Evolutionary conservation across 768 basidiomycete species (phyloP).

Genomic region (Trametes punicea): DNA sequence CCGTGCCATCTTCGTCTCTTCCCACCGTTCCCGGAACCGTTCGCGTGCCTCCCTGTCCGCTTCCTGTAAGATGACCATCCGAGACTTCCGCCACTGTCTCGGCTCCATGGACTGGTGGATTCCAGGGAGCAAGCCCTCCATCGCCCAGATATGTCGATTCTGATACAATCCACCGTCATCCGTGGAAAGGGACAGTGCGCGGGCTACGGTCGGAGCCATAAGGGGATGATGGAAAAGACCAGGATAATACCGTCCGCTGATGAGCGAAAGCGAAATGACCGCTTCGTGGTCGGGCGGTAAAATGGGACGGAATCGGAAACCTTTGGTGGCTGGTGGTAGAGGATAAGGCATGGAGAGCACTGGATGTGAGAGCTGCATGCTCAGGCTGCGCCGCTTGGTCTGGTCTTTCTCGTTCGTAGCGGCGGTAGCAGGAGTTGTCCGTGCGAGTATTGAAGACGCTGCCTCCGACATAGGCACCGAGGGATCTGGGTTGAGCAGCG

Average conservation of each 20-base stretch:
- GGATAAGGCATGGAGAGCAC: constrained; percentile 33
- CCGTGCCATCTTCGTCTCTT: constrained; percentile 22
- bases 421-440: constrained; percentile 1
- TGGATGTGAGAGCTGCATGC: constrained; percentile 36
- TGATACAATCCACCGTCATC: constrained; percentile 35
- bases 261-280: constrained; percentile 62
- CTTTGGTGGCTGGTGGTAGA: constrained; percentile 62
- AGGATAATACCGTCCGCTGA: constrained; percentile 83
- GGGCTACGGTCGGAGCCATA: constrained; percentile 39
- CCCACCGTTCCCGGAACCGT: constrained; percentile 19
- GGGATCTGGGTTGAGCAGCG: constrained; percentile 32
- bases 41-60: constrained; percentile 43
- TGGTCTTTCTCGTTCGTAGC: background rate
- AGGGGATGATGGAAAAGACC: constrained; percentile 63
- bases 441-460: constrained; percentile 12
- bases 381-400: background rate
- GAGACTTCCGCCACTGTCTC: constrained; percentile 47
- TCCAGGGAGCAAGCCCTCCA: constrained; percentile 69
- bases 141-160: constrained; percentile 58
- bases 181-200: constrained; percentile 35
- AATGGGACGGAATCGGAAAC: constrained; percentile 69
- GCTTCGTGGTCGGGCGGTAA: constrained; percentile 59
- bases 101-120: constrained; percentile 70
- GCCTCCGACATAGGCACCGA: constrained; percentile 22
- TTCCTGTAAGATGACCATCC: constrained; percentile 59